Percentiles rank a stretch among this genome's conserved stretches.
Evolutionary conservation across 2,329 filamentous ascomycete species (phyloP).

Genomic region (Cladosporium halotolerans): DNA sequence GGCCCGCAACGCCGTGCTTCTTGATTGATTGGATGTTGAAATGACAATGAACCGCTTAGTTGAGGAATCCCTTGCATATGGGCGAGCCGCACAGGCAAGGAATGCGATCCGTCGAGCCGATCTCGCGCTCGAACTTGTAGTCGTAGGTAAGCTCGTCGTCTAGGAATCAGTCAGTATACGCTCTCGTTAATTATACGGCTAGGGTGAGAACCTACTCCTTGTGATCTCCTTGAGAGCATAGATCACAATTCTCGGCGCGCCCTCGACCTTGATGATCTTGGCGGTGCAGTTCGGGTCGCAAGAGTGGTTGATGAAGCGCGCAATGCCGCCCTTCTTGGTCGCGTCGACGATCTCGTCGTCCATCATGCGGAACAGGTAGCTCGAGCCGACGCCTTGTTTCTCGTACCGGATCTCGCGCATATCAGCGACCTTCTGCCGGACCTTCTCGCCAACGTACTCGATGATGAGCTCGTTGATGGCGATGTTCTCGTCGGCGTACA

Average conservation of each 20-base stretch:
- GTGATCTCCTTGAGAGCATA: slow-evolving; percentile 93
- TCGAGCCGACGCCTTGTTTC: slow-evolving; percentile 93
- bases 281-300: slow-evolving; percentile 98
- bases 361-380: slow-evolving; percentile 96
- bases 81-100: slow-evolving; percentile 94
- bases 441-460: slow-evolving; percentile 96
- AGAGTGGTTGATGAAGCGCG: slow-evolving; percentile 96
- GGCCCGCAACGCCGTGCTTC: neutral
- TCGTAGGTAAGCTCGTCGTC: slow-evolving; percentile 99
- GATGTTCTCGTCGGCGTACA: slow-evolving; percentile 97
- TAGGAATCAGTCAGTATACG: slow-evolving; percentile 35
- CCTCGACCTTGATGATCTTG: slow-evolving; percentile 98
- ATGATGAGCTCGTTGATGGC: slow-evolving; percentile 99
- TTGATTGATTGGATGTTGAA: neutral
- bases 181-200: neutral
- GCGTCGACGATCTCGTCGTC: slow-evolving; percentile 97
- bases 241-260: slow-evolving; percentile 96
- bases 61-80: slow-evolving; percentile 97
- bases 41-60: slow-evolving; percentile 46
- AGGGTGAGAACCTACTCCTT: slow-evolving; percentile 63
- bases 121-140: slow-evolving; percentile 98
- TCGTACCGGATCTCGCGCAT: slow-evolving; percentile 87
- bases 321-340: slow-evolving; percentile 97
- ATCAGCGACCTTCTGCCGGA: slow-evolving; percentile 95
- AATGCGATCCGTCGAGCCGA: slow-evolving; percentile 89